A percentile compares a stretch with the other conserved stretches of the same genome.
These are phyloP conservation scores for Spathaspora sp. DNA, from an alignment of 1,139 yeast species.

Conservation along the genomic window DNA sequence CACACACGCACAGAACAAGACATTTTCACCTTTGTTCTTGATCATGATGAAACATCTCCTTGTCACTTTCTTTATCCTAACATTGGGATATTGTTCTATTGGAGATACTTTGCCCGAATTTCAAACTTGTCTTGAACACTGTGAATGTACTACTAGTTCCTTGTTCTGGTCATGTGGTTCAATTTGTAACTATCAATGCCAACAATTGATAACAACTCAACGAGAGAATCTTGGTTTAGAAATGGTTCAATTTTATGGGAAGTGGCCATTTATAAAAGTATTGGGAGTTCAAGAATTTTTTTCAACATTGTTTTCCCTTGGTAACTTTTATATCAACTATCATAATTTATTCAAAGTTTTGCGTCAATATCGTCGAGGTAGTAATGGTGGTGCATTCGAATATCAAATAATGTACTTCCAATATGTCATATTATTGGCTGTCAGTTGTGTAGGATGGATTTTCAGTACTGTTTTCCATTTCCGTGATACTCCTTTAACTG, in stretches of 20 bases:
- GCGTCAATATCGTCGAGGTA: slow-evolving; percentile 23
- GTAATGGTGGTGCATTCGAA: slow-evolving; percentile 10
- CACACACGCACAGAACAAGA: not conserved
- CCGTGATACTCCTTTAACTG: slow-evolving; percentile 40
- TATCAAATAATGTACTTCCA: slow-evolving; percentile 31
- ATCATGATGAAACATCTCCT: not conserved
- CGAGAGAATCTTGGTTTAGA: slow-evolving; percentile 20
- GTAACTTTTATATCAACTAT: slow-evolving; percentile 39
- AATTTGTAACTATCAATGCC: slow-evolving; percentile 46
- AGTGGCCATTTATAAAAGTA: slow-evolving; percentile 45
- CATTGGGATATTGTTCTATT: slow-evolving; percentile 16
- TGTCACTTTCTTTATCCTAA: not conserved
- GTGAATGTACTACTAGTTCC: slow-evolving; percentile 16
- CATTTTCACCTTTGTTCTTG: not conserved
- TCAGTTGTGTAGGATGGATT: slow-evolving; percentile 40
- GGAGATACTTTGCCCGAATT: slow-evolving; percentile 34
- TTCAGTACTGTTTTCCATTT: slow-evolving; percentile 42
- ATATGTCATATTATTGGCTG: slow-evolving; percentile 27
- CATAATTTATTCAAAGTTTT: slow-evolving; percentile 28
- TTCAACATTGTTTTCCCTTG: slow-evolving; percentile 37
- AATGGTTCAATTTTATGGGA: slow-evolving; percentile 45
- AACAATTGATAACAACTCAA: slow-evolving; percentile 32
- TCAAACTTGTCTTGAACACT: slow-evolving; percentile 21
- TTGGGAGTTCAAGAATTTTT: slow-evolving; percentile 41
- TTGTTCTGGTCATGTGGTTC: slow-evolving; percentile 37